Evolutionary conservation across 1,139 yeast species (phyloP).

Genomic region (Geotrichum europaeum): DNA sequence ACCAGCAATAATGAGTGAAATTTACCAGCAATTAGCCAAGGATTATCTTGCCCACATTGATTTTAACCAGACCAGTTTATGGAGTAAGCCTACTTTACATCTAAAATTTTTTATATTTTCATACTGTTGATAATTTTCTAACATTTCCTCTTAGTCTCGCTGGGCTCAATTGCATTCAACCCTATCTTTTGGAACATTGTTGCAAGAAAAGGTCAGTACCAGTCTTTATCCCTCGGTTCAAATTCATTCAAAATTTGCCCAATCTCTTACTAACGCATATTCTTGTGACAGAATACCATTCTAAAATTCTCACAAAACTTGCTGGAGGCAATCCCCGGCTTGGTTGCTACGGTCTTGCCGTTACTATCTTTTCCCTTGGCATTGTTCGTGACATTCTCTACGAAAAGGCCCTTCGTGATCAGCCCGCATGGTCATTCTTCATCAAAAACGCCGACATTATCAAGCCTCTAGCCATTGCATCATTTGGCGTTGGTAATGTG

Average conservation of each 20-base stretch:
- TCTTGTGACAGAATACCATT: constrained; percentile 53
- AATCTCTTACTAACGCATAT: constrained; percentile 1
- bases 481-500: constrained; percentile 65
- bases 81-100: constrained; percentile 17
- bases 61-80: constrained; percentile 19
- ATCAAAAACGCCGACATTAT: constrained; percentile 23
- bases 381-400: constrained; percentile 73
- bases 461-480: constrained; percentile 42
- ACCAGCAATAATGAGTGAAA: constrained; percentile 7
- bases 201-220: constrained; percentile 52
- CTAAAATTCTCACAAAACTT: constrained; percentile 65
- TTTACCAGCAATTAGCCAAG: background rate
- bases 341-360: constrained; percentile 82
- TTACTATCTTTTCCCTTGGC: constrained; percentile 78
- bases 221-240: background rate
- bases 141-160: constrained; percentile 18
- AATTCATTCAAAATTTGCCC: background rate
- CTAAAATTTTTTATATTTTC: background rate
- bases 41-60: constrained; percentile 19
- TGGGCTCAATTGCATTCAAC: constrained; percentile 66
- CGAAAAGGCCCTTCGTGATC: constrained; percentile 58
- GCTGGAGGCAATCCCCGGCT: constrained; percentile 58
- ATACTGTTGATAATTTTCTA: background rate
- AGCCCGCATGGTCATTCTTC: constrained; percentile 36
- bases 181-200: constrained; percentile 94